Evolutionary conservation across 139 green algal genomes (phyloP), one percentile per base, ranked within the genome.

Genomic region (Trebouxia sp.): DNA sequence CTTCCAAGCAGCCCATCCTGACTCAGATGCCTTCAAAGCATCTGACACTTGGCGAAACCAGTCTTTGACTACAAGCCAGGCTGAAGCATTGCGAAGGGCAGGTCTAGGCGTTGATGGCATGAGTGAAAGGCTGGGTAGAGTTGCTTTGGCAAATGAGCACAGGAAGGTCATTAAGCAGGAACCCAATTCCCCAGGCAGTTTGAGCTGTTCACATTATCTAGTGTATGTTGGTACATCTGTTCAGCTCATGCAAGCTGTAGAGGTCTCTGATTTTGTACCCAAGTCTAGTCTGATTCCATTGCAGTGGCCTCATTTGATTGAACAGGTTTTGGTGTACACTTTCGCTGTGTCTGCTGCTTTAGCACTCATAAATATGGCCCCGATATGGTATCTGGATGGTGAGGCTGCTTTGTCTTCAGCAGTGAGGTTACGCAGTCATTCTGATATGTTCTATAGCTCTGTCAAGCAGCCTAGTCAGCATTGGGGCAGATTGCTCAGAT

Each of bases 341-440:
- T 84, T 82, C 28, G 75, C 79, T 22, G 81, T 90, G 39, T 90
- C 86, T 45, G 78, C 65, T 30, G 86, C 82, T 9, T 45, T 90
- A 35, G 82, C 81, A 0, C 58, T 90, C 41, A 80, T 90, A 22
- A 90, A 90, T 66, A 90, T 90, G 84, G 85, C 85, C 0, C 86
- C 86, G 2, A 79, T 90, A 8, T 80, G 72, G 20, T 78, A 50
- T 5, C 81, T 90, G 62, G 87, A 90, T 74, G 87, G 87, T 10
- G 78, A 89, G 45, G 62, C 81, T 37, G 82, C 81, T 1, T 58
- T 87, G 22, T 38, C 55, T 11, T 83, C 85, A 39, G 35, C 80
- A 8, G 14, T 90, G 24, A 58, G 41, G 30, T 65, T 83, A 50
- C 11, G 55, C 17, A 6, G 22, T 28, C 32, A 47, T 3, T 79